Base-by-base conservation (phyloP, 345 rosid species). In the Tarenaya hassleriana region DNA sequence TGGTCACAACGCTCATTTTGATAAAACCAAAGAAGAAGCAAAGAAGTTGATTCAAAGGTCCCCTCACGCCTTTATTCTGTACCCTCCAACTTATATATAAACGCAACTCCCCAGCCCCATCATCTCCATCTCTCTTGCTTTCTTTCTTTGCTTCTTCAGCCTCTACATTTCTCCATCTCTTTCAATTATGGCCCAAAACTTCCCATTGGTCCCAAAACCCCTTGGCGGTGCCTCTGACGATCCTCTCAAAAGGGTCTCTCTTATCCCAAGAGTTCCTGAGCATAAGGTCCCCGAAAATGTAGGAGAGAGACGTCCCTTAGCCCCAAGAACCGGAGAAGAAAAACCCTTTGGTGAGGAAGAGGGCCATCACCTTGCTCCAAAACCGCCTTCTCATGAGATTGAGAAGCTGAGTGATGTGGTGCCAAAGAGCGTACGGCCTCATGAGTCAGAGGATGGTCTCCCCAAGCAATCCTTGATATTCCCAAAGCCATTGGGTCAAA, bases 21-120 rank as follows among this genome's bases (percentile, higher is more conserved):
- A 56, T 55, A 67, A 29, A 81, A 83, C 79, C 77, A 51, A 43
- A 51, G 34, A 38, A 13, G 76, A 81, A 87, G 87, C 78, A 84
- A 87, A 79, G 85, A 76, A 79, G 86, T 75, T 46, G 83, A 81
- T 77, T 79, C 82, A 62, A 41, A 40, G 70, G 46, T 41, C 4
- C 24, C 37, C 16, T n/a, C 52, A 14, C 51, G 46, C 13, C 13
- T 14, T 42, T 24, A 15, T 34, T 10, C 20, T 15, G 27, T 16
- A 41, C 53, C 34, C 60, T 59, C 34, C 5, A 34, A 53, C 39
- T 15, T 29, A 8, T 64, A 57, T 59, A 52, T 57, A 52, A 7
- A 29, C 19, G 7, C 8, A 4, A 24, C 46, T 20, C 5, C 29
- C 5, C 29, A 24, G 5, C 29, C 29, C 29, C 7, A 44, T 11